phyloP scores from a whole-genome alignment of 169 alveolate genomes.

The Condylostoma magnum region DNA sequence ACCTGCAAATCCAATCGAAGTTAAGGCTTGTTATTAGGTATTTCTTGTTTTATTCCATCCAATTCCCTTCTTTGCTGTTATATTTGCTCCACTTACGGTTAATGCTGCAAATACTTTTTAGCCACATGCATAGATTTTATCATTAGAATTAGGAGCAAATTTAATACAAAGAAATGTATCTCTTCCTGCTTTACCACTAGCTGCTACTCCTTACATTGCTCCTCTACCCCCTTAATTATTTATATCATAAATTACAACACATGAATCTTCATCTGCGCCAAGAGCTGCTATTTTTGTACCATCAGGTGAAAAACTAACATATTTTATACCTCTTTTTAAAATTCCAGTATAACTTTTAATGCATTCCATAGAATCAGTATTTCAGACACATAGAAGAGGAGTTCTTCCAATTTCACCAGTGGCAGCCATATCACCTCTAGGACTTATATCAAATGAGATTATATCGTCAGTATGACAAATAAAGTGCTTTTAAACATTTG shows the following conservation, averaged over 20 bases:
- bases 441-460: conserved; percentile 65
- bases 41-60: conserved; percentile 63
- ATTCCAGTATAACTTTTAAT: conserved; percentile 66
- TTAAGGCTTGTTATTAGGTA: conserved; percentile 58
- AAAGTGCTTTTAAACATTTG: conserved; percentile 59
- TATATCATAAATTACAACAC: conserved; percentile 74
- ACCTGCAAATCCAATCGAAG: conserved; percentile 64
- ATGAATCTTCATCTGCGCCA: conserved; percentile 80
- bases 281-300: conserved; percentile 73
- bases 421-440: conserved; percentile 63
- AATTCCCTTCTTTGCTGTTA: conserved; percentile 65
- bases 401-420: conserved; percentile 83
- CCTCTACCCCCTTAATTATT: conserved; percentile 47
- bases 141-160: conserved; percentile 57
- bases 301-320: conserved; percentile 68
- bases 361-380: conserved; percentile 59
- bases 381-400: conserved; percentile 83
- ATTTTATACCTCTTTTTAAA: conserved; percentile 68
- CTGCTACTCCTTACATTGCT: conserved; percentile 38
- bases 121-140: conserved; percentile 66
- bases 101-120: conserved; percentile 73
- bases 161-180: conserved; percentile 61
- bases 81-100: conserved; percentile 53
- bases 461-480: conserved; percentile 82
- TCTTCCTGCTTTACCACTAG: conserved; percentile 72